Conservation (phyloP, 2,329 filamentous ascomycete species). For the Cladophialophora bantiana region DNA sequence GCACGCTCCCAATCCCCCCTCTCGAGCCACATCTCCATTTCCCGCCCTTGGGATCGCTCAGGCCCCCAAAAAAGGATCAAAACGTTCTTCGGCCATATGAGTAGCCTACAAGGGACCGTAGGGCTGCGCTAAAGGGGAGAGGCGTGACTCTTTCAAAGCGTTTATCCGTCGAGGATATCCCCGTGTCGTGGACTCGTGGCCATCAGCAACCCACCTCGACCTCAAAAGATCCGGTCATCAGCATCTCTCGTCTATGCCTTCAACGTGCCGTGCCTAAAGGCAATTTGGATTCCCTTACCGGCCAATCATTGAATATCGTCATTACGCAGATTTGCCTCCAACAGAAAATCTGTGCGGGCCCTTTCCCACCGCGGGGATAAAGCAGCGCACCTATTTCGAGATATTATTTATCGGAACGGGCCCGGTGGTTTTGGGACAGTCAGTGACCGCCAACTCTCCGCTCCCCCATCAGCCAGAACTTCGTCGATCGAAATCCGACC, state of each 20-base stretch:
- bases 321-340: constrained; percentile 16
- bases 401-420: constrained; percentile 30
- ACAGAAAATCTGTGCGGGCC: constrained; percentile 16
- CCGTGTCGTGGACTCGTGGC: constrained; percentile 21
- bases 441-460: constrained; percentile 28
- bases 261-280: constrained; percentile 28
- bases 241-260: constrained; percentile 22
- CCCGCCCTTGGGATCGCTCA: constrained; percentile 20
- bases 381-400: constrained; percentile 30
- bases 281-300: constrained; percentile 15
- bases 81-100: constrained; percentile 19
- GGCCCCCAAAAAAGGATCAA: constrained; percentile 33
- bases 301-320: constrained; percentile 24
- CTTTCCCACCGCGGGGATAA: constrained; percentile 17
- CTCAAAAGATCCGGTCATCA: constrained; percentile 27
- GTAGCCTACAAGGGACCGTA: constrained; percentile 25
- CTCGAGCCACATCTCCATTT: constrained; percentile 27
- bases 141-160: constrained; percentile 25
- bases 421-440: constrained; percentile 26
- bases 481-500: constrained; percentile 14
- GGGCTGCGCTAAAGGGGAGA: constrained; percentile 27
- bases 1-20: constrained; percentile 3
- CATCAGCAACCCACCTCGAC: constrained; percentile 29
- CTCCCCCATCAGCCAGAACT: constrained; percentile 21
- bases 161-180: constrained; percentile 29